A percentile compares a stretch with the other conserved stretches of the same genome.
Evolutionary conservation across 2,329 filamentous ascomycete species (phyloP).

Genomic region (Parasarocladium wereldwijsianum): DNA sequence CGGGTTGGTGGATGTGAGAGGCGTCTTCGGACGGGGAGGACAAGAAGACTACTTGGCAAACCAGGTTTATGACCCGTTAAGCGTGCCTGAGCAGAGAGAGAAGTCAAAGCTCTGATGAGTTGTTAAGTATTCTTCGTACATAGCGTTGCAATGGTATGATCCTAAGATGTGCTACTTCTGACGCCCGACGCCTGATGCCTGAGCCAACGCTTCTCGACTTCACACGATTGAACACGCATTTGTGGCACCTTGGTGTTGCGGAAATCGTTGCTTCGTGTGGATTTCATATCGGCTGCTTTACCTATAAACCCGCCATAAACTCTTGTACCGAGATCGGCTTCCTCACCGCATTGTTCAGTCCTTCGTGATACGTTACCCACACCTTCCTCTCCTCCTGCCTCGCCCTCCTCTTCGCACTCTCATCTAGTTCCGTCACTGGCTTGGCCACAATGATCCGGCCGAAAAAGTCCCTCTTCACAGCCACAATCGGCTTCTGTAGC

Average conservation of each 20-base stretch:
- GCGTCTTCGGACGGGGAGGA: constrained; percentile 46
- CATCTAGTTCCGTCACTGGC: constrained; percentile 25
- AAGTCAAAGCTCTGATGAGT: constrained; percentile 34
- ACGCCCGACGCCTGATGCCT: too few species aligned
- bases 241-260: too few species aligned
- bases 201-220: too few species aligned
- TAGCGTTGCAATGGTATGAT: too few species aligned
- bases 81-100: constrained; percentile 33
- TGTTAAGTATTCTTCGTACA: too few species aligned
- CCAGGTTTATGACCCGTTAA: constrained; percentile 38
- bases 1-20: constrained; percentile 63
- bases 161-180: too few species aligned
- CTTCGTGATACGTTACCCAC: constrained; percentile 84
- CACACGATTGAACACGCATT: too few species aligned
- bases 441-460: constrained; percentile 48
- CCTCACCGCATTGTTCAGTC: constrained; percentile 79
- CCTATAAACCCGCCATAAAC: constrained; percentile 51
- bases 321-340: constrained; percentile 75
- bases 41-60: constrained; percentile 32
- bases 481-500: constrained; percentile 18
- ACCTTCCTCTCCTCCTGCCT: constrained; percentile 40
- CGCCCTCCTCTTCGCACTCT: constrained; percentile 18
- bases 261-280: too few species aligned
- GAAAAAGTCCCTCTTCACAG: constrained; percentile 71
- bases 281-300: background rate